Conservation (phyloP, 1,284 basidiomycete species). For the Apiotrichum siamense region DNA sequence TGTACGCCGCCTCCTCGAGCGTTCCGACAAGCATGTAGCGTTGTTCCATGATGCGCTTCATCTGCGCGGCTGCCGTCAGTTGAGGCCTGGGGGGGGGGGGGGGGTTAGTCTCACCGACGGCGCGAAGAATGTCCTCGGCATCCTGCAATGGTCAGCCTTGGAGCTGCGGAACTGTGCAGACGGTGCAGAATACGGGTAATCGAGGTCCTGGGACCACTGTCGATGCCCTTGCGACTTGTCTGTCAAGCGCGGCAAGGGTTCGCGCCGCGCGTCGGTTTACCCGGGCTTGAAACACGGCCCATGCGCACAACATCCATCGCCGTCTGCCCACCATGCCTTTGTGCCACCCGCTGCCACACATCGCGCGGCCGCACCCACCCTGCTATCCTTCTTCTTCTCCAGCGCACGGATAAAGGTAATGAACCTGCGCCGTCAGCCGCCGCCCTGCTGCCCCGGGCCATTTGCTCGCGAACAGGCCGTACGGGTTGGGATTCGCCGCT, state of each 20-base stretch:
- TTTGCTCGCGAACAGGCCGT: too few species aligned
- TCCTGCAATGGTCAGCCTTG: too few species aligned
- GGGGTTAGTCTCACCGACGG: constrained; percentile 43
- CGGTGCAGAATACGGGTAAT: too few species aligned
- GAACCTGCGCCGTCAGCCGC: constrained; percentile 21
- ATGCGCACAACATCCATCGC: too few species aligned
- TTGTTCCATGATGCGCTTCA: constrained; percentile 43
- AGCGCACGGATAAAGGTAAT: constrained; percentile 42
- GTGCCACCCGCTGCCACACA: neutral
- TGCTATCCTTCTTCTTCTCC: constrained; percentile 25
- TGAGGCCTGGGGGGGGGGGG: neutral
- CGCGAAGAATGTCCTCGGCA: constrained; percentile 43
- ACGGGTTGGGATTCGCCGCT: constrained; percentile 43
- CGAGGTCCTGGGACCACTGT: too few species aligned
- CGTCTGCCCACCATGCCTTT: neutral
- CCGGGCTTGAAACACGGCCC: too few species aligned
- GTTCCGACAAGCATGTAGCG: constrained; percentile 42
- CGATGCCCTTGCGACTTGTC: too few species aligned
- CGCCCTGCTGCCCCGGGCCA: too few species aligned
- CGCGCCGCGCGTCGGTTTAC: too few species aligned
- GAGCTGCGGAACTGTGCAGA: too few species aligned
- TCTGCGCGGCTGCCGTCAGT: constrained; percentile 24
- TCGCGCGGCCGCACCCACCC: constrained; percentile 16
- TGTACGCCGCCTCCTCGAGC: constrained; percentile 44
- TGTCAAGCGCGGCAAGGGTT: too few species aligned